phyloP scores from a whole-genome alignment of 495 filamentous ascomycete genomes.

The Trichocladium antarcticum region DNA sequence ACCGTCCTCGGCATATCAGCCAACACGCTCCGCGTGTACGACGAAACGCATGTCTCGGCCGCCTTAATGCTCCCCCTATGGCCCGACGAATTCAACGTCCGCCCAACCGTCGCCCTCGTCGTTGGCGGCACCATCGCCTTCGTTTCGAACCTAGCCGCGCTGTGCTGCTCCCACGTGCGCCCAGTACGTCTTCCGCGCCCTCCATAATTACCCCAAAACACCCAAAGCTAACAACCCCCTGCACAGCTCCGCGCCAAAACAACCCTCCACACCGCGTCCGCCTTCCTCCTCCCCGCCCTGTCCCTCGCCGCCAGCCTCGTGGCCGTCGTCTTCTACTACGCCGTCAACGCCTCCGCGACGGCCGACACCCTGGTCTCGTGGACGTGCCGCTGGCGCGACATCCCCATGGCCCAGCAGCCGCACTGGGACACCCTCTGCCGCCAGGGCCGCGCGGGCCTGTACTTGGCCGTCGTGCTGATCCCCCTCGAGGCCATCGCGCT shows the following conservation, averaged over 20 bases:
- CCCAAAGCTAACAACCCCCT: neutral
- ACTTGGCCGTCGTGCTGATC: conserved; percentile 42
- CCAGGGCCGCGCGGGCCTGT: conserved; percentile 40
- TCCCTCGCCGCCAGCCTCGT: conserved; percentile 30
- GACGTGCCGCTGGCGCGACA: conserved; percentile 42
- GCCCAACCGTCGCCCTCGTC: conserved; percentile 41
- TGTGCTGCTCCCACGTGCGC: conserved; percentile 33
- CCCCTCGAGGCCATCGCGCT: conserved; percentile 38
- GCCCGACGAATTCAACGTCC: conserved; percentile 41
- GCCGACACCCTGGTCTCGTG: conserved; percentile 42
- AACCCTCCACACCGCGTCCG: conserved; percentile 28
- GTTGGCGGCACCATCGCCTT: conserved; percentile 35
- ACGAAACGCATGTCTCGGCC: conserved; percentile 34
- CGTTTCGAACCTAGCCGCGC: conserved; percentile 32
- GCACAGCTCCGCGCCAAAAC: conserved; percentile 34
- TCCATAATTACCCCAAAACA: neutral
- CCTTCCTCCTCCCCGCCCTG: conserved; percentile 32
- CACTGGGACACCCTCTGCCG: conserved; percentile 40
- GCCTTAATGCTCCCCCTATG: conserved; percentile 39
- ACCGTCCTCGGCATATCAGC: conserved; percentile 39
- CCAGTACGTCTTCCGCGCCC: conserved; percentile 23
- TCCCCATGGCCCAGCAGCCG: conserved; percentile 37
- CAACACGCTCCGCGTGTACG: conserved; percentile 40
- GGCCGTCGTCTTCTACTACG: conserved; percentile 44
- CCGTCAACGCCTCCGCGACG: conserved; percentile 37